Conservation (phyloP, 169 alveolate genomes). For the Ichthyophthirius multifiliis region DNA sequence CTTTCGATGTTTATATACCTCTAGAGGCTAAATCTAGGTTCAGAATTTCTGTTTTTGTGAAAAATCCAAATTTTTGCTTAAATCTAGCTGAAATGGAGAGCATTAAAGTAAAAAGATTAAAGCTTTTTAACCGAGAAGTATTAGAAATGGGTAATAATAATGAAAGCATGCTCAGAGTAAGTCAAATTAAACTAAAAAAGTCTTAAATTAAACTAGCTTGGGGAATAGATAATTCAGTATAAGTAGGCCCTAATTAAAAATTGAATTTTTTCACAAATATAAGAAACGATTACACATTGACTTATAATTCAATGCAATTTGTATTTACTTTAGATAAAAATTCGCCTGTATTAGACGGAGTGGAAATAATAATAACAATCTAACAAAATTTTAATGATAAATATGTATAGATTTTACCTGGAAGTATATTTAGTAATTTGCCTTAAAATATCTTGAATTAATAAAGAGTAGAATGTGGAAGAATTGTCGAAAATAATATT, state of each 20-base stretch:
- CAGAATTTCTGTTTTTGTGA: not conserved
- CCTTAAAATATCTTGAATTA: not conserved
- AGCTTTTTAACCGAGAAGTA: not conserved
- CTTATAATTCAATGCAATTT: not conserved
- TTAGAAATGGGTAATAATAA: not conserved
- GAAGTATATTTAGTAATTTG: not conserved
- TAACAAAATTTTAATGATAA: not conserved
- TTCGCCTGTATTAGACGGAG: not conserved
- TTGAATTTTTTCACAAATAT: not conserved
- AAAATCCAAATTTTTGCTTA: not conserved
- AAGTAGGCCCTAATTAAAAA: not conserved
- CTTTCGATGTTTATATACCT: not conserved
- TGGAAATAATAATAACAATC: not conserved
- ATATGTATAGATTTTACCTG: not conserved
- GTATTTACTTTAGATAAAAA: not conserved
- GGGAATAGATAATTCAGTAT: not conserved
- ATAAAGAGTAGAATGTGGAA: not conserved
- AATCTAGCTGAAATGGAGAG: not conserved
- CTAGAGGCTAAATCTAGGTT: not conserved
- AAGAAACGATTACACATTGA: not conserved
- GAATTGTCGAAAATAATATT: not conserved
- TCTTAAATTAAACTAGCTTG: not conserved
- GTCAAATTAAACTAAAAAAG: not conserved
- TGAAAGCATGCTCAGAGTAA: not conserved
- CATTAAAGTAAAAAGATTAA: not conserved